Base-by-base conservation (phyloP, 2,329 filamentous ascomycete genomes). In the Beauveria caledonica region DNA sequence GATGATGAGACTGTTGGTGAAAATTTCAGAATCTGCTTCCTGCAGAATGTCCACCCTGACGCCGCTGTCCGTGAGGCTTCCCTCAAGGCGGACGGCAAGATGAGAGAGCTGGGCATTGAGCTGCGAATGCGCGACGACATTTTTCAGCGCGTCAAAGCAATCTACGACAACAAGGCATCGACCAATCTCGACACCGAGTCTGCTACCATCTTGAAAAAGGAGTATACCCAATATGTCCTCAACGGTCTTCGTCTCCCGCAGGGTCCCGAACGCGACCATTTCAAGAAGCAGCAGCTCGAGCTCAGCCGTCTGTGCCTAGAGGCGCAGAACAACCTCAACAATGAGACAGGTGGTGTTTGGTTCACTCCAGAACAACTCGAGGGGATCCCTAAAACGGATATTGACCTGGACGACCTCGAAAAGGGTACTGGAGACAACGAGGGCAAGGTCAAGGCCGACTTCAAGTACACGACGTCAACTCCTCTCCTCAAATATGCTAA, bases 221-320 rank as follows among this genome's bases (percentile, higher is more conserved):
- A 92, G 68, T 83, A 87, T 67, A 90, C 90, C 74, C 82, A 80
- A 64, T 93, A 89, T 72, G 86, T 93, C 67, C 81, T 84, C 58
- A 92, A 91, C 71, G 90, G 90, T 15, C 76, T 94, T 51, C 85
- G 85, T 3, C 77, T 94, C 54, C 86, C 88, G 1, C 82, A 83
- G 25, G 89, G 88, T 1, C 77, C 81, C 5, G 78, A 91, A 75
- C 77, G 89, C 63, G 89, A 92, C 66, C 83, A 89, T 49, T 93
- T 93, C 81, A 93, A 92, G 78, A 88, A 88, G 73, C 92, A 93
- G 75, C 90, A 91, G 81, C 90, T 90, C 79, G 78, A 88, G 13
- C 77, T 94, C 60, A 89, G 86, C 65, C 82, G 88, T 71, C 82
- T 93, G 66, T 80, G 82, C 68, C 92, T 92, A 62, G 79, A 85